Percentiles rank a stretch among this genome's conserved stretches.
phyloP scores from a whole-genome alignment of 208 protist species.

The Trypanosoma melophagium region DNA sequence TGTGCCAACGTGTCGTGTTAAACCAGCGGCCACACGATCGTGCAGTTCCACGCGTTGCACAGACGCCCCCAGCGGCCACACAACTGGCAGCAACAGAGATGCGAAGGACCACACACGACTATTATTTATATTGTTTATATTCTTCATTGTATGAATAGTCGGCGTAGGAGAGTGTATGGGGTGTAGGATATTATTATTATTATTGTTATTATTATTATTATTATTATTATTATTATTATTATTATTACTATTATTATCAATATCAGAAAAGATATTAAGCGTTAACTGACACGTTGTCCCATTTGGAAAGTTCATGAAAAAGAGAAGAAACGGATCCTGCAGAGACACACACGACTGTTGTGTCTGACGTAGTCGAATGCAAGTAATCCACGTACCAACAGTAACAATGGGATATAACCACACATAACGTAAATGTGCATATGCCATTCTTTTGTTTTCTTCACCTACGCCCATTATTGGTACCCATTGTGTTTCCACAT shows the following conservation, averaged over 20 bases:
- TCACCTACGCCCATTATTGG: constrained; percentile 1
- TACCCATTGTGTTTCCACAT: constrained; percentile 1
- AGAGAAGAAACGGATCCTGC: no score
- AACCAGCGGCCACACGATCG: constrained; percentile 8
- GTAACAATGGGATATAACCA: constrained; percentile 7
- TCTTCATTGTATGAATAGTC: no score
- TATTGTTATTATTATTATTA: not conserved
- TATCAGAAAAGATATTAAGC: no score
- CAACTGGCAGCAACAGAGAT: constrained; percentile 14
- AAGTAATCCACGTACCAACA: constrained; percentile 19
- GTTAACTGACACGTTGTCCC: no score
- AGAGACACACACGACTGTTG: no score
- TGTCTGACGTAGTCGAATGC: constrained; percentile 5
- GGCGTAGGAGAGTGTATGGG: no score
- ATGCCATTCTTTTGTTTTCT: not conserved
- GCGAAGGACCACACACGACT: constrained; percentile 19
- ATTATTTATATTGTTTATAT: no score
- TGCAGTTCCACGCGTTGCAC: constrained; percentile 22
- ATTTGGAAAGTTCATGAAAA: no score
- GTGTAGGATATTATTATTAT: not conserved
- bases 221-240: not conserved
- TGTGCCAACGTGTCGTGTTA: constrained; percentile 12
- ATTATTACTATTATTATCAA: not conserved
- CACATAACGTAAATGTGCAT: constrained; percentile 13
- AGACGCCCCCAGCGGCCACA: constrained; percentile 21